phyloP scores from a whole-genome alignment of 345 rosid genomes.

The Triadica sebifera region DNA sequence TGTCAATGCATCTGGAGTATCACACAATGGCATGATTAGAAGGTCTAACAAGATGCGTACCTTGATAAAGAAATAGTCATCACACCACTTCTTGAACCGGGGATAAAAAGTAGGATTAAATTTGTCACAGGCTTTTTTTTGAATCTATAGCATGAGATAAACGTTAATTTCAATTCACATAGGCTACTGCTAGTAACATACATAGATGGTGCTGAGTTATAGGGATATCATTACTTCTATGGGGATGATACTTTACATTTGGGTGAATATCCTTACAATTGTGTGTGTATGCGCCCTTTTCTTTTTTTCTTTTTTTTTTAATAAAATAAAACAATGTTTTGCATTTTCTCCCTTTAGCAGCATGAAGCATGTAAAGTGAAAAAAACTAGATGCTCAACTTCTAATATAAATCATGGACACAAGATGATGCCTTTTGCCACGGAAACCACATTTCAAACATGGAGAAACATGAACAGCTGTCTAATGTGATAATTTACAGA shows the following conservation, averaged over 20 bases:
- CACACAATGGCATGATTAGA: background rate
- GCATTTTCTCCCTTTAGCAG: background rate
- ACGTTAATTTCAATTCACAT: background rate
- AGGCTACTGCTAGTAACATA: background rate
- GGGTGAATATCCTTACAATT: background rate
- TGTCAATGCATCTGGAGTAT: too few relatives aligned
- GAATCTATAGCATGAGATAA: conserved; percentile 46
- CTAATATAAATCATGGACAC: background rate
- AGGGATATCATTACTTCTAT: background rate
- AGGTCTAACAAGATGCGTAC: conserved; percentile 30
- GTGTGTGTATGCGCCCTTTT: background rate
- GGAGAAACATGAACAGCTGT: background rate
- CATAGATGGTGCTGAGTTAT: too few relatives aligned
- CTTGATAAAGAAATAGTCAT: conserved; percentile 89
- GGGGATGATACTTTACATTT: background rate
- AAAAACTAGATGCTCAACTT: background rate
- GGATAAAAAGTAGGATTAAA: conserved; percentile 85
- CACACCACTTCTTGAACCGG: conserved; percentile 96
- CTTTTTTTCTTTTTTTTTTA: background rate
- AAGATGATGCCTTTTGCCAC: background rate
- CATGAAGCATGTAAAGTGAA: background rate
- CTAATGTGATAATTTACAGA: conserved; percentile 41
- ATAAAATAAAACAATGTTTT: background rate
- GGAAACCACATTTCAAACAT: background rate
- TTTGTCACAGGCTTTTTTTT: conserved; percentile 82